Conservation (phyloP, 1,284 basidiomycete genomes). For the Pholiota adiposa region DNA sequence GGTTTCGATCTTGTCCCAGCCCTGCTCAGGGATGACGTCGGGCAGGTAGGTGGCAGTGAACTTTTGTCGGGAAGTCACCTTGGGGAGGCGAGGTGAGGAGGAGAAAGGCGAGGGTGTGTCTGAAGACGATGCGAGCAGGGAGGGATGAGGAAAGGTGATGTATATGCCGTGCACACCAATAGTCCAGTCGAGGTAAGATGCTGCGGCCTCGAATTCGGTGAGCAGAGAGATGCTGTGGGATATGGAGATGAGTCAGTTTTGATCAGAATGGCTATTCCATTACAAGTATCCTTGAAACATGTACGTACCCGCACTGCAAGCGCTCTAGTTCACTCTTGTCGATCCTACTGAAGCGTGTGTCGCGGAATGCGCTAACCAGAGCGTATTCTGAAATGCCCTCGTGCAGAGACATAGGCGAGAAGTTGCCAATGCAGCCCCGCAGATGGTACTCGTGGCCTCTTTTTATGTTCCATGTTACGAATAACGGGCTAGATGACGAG, state of each 20-base stretch:
- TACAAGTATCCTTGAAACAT: no score
- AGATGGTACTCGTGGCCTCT: conserved; percentile 66
- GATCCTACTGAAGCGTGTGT: conserved; percentile 75
- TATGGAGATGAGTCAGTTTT: neutral
- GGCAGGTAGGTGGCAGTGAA: conserved; percentile 95
- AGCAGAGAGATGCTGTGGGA: conserved; percentile 81
- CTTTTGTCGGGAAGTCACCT: conserved; percentile 54
- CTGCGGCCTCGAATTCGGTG: conserved; percentile 89
- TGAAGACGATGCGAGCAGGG: conserved; percentile 48
- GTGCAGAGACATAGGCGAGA: conserved; percentile 77
- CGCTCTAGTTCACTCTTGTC: conserved; percentile 74
- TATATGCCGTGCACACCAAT: conserved; percentile 92
- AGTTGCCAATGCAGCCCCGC: conserved; percentile 96
- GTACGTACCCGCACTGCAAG: conserved; percentile 84
- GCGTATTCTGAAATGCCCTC: conserved; percentile 91
- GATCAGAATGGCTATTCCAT: neutral
- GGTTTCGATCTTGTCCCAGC: conserved; percentile 90
- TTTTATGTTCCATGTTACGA: conserved; percentile 94
- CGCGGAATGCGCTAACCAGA: conserved; percentile 80
- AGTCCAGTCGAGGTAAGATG: conserved; percentile 90
- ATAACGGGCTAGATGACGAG: conserved; percentile 72
- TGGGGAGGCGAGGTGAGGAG: conserved; percentile 62
- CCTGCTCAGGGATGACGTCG: conserved; percentile 90
- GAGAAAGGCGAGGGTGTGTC: conserved; percentile 70
- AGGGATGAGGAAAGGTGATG: conserved; percentile 85